Evolutionary conservation across 2,329 filamentous ascomycete species (phyloP).

Genomic region (Fusarium mexicanum): DNA sequence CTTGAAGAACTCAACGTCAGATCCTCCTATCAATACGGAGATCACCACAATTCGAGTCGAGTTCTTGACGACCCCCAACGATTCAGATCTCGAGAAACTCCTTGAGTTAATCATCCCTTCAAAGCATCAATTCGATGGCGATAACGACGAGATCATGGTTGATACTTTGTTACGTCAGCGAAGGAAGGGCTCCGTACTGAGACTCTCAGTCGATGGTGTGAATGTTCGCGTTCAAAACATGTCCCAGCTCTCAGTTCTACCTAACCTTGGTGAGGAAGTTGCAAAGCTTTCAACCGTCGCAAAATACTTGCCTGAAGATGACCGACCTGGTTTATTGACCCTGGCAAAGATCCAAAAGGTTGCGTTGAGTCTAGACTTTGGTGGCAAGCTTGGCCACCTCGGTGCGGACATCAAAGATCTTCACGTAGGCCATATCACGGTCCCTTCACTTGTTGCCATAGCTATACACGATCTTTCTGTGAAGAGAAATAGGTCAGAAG

Average conservation of each 20-base stretch:
- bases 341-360: constrained; percentile 73
- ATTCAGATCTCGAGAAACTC: constrained; percentile 82
- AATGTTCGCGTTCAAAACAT: constrained; percentile 71
- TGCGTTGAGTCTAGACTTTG: constrained; percentile 69
- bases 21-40: constrained; percentile 70
- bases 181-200: constrained; percentile 84
- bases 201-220: constrained; percentile 72
- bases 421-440: constrained; percentile 82
- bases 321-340: constrained; percentile 86
- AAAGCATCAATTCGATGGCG: constrained; percentile 85
- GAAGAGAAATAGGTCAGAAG: constrained; percentile 72
- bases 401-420: constrained; percentile 68
- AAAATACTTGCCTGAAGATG: constrained; percentile 96
- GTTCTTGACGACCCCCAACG: constrained; percentile 76
- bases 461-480: constrained; percentile 72
- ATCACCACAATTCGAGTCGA: constrained; percentile 75
- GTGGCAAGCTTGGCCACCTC: constrained; percentile 73
- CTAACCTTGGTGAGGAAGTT: constrained; percentile 79
- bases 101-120: constrained; percentile 90
- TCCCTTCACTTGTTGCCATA: constrained; percentile 85
- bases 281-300: constrained; percentile 85
- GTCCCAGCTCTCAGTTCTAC: constrained; percentile 72
- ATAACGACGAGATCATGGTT: constrained; percentile 92
- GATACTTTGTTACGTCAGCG: constrained; percentile 89
- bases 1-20: constrained; percentile 59